Conservation (phyloP, 2,329 filamentous ascomycete species). For the Verticillium klebahnii region DNA sequence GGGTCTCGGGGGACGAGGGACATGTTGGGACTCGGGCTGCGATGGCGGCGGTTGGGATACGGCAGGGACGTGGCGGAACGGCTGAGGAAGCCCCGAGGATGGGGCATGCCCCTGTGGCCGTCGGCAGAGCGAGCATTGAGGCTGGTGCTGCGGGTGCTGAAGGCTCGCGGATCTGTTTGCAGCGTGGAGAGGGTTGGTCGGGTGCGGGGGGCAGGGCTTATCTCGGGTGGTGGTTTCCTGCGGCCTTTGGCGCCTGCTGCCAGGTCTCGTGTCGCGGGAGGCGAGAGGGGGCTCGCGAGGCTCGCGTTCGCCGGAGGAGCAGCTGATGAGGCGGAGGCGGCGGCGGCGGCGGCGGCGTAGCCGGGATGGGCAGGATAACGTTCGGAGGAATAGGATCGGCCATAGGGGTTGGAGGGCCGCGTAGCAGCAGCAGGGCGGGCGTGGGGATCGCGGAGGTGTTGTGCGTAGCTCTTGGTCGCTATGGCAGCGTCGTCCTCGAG, state of each 20-base stretch:
- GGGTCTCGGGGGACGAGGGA: slow-evolving; percentile 40
- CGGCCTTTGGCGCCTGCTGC: slow-evolving; percentile 14
- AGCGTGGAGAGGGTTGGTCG: slow-evolving; percentile 42
- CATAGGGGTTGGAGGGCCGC: slow-evolving; percentile 12
- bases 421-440: slow-evolving; percentile 15
- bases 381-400: slow-evolving; percentile 11
- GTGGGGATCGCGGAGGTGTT: not conserved
- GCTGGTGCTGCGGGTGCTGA: slow-evolving; percentile 49
- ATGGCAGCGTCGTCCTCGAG: slow-evolving; percentile 58
- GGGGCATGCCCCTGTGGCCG: slow-evolving; percentile 8
- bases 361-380: slow-evolving; percentile 9
- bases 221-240: not conserved
- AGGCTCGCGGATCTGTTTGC: slow-evolving; percentile 37
- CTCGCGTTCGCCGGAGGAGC: slow-evolving; percentile 20
- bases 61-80: slow-evolving; percentile 36
- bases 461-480: slow-evolving; percentile 12
- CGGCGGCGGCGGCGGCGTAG: slow-evolving; percentile 18
- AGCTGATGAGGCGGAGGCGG: slow-evolving; percentile 19
- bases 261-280: slow-evolving; percentile 23
- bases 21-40: slow-evolving; percentile 48
- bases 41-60: slow-evolving; percentile 28
- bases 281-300: slow-evolving; percentile 11
- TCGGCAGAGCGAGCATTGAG: slow-evolving; percentile 28
- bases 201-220: slow-evolving; percentile 11
- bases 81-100: slow-evolving; percentile 24